These are phyloP conservation scores for Penicillium rolfsii DNA, from an alignment of 2,329 filamentous ascomycete species.

Conservation along the genomic window DNA sequence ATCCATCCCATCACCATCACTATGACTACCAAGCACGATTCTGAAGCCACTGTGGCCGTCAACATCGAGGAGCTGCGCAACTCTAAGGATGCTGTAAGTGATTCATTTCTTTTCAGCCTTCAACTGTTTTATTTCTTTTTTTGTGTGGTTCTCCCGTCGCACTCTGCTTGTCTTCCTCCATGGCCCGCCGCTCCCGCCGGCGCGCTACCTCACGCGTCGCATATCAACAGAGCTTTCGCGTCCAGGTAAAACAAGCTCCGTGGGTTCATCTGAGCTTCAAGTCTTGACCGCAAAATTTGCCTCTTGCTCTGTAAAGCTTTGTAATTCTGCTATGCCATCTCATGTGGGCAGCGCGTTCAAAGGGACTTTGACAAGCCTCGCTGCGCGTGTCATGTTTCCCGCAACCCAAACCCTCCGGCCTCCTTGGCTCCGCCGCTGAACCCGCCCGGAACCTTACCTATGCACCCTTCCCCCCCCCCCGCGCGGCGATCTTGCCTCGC, in stretches of 20 bases:
- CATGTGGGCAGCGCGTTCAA: not conserved
- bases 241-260: not conserved
- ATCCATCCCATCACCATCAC: conserved; percentile 37
- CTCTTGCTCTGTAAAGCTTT: conserved; percentile 4
- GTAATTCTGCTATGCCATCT: not conserved
- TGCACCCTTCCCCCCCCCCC: not conserved
- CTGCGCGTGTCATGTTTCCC: conserved; percentile 4
- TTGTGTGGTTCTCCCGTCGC: conserved; percentile 13
- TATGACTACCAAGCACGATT: conserved; percentile 45
- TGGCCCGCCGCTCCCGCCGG: conserved; percentile 10
- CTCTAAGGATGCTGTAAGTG: conserved; percentile 79
- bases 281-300: not conserved
- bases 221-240: conserved; percentile 19
- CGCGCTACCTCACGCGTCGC: conserved; percentile 28
- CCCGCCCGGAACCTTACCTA: not conserved
- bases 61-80: conserved; percentile 76
- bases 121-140: not conserved
- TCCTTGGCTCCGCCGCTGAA: not conserved
- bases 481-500: not conserved
- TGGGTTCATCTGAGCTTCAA: conserved; percentile 11
- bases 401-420: not conserved
- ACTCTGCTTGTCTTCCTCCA: conserved; percentile 12
- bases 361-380: not conserved
- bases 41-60: conserved; percentile 43
- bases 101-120: conserved; percentile 13